These are phyloP conservation scores for Stenogyne calaminthoides DNA, from an alignment of 305 asterid genomes.

Conservation along the genomic window DNA sequence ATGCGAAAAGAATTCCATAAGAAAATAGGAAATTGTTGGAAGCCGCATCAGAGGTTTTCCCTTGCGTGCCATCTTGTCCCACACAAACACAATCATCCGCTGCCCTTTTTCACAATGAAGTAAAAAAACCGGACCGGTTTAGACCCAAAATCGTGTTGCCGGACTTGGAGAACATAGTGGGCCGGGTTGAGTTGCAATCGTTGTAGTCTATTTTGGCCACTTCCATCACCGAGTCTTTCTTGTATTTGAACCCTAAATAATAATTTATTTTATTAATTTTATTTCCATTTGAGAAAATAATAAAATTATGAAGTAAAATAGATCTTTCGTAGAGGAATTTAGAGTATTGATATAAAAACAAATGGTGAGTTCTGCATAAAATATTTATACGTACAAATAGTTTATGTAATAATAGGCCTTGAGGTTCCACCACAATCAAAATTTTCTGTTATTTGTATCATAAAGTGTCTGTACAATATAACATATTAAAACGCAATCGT, in stretches of 20 bases:
- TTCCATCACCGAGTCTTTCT: constrained; percentile 78
- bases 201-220: constrained; percentile 57
- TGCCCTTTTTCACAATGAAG: constrained; percentile 70
- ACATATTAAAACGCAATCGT: too few relatives aligned
- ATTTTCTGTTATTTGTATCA: too few relatives aligned
- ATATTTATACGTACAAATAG: too few relatives aligned
- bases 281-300: not conserved
- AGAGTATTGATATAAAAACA: too few relatives aligned
- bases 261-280: not conserved
- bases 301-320: not conserved
- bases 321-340: too few relatives aligned
- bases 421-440: too few relatives aligned
- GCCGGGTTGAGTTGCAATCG: constrained; percentile 62
- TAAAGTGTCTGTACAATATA: too few relatives aligned
- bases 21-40: not conserved
- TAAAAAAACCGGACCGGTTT: constrained; percentile 61
- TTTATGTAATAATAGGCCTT: too few relatives aligned
- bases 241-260: constrained; percentile 61
- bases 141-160: constrained; percentile 51
- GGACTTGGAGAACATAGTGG: constrained; percentile 57
- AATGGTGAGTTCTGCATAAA: too few relatives aligned
- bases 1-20: not conserved
- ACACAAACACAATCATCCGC: constrained; percentile 67
- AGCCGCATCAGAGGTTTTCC: constrained; percentile 25
- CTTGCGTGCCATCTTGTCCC: constrained; percentile 33